Evolutionary conservation across 2,329 filamentous ascomycete species (phyloP).

Genomic region (Exophiala sp.): DNA sequence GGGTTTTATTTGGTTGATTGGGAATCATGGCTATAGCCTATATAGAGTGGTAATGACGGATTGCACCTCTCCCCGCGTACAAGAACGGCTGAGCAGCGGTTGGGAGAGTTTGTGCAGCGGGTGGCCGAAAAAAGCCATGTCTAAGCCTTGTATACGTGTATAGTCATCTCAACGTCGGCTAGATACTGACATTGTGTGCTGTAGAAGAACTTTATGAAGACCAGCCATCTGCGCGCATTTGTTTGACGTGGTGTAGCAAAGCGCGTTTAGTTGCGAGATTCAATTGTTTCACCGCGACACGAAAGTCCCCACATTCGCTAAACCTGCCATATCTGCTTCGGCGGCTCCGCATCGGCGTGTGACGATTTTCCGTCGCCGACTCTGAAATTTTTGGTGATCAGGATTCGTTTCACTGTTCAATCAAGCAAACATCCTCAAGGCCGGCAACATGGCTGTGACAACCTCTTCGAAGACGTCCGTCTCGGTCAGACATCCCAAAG

Average conservation of each 20-base stretch:
- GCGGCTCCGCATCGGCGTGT: background rate
- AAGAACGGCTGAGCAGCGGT: no score
- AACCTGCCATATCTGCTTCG: background rate
- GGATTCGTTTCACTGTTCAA: background rate
- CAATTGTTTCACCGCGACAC: no score
- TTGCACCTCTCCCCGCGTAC: no score
- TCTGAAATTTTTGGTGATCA: slow-evolving; percentile 1
- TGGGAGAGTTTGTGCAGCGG: no score
- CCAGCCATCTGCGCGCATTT: background rate
- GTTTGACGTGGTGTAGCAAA: background rate
- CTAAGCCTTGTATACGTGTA: no score
- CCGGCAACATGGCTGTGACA: slow-evolving; percentile 8
- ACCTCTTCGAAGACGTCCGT: slow-evolving; percentile 5
- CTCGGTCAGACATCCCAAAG: slow-evolving; percentile 11
- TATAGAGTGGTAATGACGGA: no score
- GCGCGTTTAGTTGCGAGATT: slow-evolving; percentile 1
- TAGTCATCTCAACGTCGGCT: no score
- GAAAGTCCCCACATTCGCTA: background rate
- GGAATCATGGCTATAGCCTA: no score
- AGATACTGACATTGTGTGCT: no score
- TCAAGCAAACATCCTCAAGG: background rate
- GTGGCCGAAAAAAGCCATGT: no score
- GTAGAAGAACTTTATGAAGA: no score
- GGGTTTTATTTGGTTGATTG: no score
- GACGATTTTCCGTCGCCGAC: background rate